phyloP scores from a whole-genome alignment of 768 basidiomycete species.

The Crucibulum laeve region DNA sequence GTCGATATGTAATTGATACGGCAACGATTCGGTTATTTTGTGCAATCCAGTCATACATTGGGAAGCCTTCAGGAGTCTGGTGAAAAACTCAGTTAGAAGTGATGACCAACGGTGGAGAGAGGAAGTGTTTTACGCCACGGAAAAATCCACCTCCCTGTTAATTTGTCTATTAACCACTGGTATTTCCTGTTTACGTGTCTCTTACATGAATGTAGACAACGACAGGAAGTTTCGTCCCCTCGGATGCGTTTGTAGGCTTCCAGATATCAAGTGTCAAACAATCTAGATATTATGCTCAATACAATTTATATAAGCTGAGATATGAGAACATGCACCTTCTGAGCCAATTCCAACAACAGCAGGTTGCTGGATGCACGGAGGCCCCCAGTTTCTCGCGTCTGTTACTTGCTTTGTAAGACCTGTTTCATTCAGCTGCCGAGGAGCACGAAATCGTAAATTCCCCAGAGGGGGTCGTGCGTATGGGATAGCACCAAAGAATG shows the following conservation, averaged over 20 bases:
- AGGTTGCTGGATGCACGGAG: constrained; percentile 41
- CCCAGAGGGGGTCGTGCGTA: constrained; percentile 38
- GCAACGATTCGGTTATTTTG: constrained; percentile 30
- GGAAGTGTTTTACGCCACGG: constrained; percentile 20
- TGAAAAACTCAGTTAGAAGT: neutral
- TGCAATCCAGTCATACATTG: constrained; percentile 42
- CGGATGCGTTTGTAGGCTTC: constrained; percentile 33
- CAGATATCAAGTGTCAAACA: constrained; percentile 38
- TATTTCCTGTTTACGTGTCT: neutral
- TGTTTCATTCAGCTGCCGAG: constrained; percentile 28
- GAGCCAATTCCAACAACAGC: constrained; percentile 40
- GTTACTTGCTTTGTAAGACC: constrained; percentile 16
- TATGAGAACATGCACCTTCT: constrained; percentile 26
- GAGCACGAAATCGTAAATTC: constrained; percentile 33
- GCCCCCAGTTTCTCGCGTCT: constrained; percentile 41
- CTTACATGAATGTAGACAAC: constrained; percentile 38
- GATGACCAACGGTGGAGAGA: no score
- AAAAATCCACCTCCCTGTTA: constrained; percentile 38
- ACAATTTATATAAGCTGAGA: neutral
- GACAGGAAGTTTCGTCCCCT: constrained; percentile 30
- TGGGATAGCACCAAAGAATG: constrained; percentile 38
- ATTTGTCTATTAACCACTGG: neutral
- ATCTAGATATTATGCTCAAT: constrained; percentile 16
- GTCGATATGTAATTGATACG: constrained; percentile 28
- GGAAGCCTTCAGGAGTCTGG: constrained; percentile 42